Evolutionary conservation across 345 rosid genomes (phyloP).

Genomic region (Eucalyptus paniculata): DNA sequence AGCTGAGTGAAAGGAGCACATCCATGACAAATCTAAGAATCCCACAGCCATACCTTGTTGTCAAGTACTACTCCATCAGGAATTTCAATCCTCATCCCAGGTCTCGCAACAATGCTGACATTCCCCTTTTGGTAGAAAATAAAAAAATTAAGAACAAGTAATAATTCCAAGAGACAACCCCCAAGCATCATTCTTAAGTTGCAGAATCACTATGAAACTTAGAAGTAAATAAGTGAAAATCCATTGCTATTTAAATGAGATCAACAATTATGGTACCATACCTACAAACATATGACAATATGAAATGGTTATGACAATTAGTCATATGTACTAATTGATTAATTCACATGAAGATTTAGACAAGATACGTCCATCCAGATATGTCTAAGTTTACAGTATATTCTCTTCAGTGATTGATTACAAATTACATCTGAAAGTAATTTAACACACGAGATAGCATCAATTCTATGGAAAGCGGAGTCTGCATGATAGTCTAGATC

Average conservation of each 20-base stretch:
- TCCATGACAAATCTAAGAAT: not conserved
- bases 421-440: not conserved
- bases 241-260: not conserved
- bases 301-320: not conserved
- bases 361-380: not conserved
- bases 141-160: not conserved
- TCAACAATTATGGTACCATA: not conserved
- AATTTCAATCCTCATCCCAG: conserved; percentile 31
- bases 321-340: not conserved
- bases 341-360: not conserved
- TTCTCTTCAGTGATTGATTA: not conserved
- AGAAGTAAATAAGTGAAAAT: not conserved
- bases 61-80: conserved; percentile 27
- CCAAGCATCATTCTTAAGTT: not conserved
- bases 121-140: conserved; percentile 11
- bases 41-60: conserved; percentile 14
- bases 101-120: conserved; percentile 26
- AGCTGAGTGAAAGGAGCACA: not conserved
- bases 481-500: not conserved
- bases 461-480: not conserved
- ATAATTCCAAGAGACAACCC: not conserved
- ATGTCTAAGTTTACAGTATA: not conserved
- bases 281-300: not conserved
- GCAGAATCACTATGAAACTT: not conserved
- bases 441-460: not conserved